These are phyloP conservation scores for Saccharum hybrid DNA, from an alignment of 202 grass and related monocot genomes.

Conservation along the genomic window DNA sequence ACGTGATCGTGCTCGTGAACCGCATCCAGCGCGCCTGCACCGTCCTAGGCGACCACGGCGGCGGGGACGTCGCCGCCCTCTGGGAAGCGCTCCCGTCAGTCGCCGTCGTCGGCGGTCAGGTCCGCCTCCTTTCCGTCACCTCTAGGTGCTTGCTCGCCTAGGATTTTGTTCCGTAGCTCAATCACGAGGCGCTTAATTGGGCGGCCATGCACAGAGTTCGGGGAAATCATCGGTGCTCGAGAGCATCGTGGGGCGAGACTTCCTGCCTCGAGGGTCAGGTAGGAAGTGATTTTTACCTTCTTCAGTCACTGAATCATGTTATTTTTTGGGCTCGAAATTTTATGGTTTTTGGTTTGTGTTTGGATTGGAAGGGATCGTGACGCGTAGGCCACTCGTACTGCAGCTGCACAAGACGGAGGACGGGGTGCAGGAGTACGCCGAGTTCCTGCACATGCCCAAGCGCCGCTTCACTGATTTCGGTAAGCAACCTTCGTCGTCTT, in stretches of 20 bases:
- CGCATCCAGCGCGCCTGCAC: slow-evolving; percentile 94
- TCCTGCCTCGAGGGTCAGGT: slow-evolving; percentile 90
- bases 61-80: slow-evolving; percentile 52
- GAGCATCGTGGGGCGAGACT: slow-evolving; percentile 92
- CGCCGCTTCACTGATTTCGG: slow-evolving; percentile 75
- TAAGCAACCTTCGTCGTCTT: slow-evolving; percentile 37
- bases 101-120: slow-evolving; percentile 94
- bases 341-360: slow-evolving; percentile 14
- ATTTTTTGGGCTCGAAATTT: background rate
- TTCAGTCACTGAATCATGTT: background rate
- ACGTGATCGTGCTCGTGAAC: slow-evolving; percentile 85
- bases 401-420: slow-evolving; percentile 81
- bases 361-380: slow-evolving; percentile 76
- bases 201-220: slow-evolving; percentile 60
- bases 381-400: slow-evolving; percentile 82
- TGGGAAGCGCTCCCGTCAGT: slow-evolving; percentile 93
- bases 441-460: slow-evolving; percentile 80
- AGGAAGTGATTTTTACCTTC: background rate
- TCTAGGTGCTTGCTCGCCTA: slow-evolving; percentile 34
- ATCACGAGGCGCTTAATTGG: slow-evolving; percentile 28
- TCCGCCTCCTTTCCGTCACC: slow-evolving; percentile 13
- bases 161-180: slow-evolving; percentile 20
- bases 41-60: slow-evolving; percentile 87
- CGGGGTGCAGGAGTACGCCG: slow-evolving; percentile 66
- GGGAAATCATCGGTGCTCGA: slow-evolving; percentile 93